Percentiles rank a stretch among this genome's conserved stretches.
phyloP scores from a whole-genome alignment of 2,329 filamentous ascomycete species.

The Colletotrichum navitas region DNA sequence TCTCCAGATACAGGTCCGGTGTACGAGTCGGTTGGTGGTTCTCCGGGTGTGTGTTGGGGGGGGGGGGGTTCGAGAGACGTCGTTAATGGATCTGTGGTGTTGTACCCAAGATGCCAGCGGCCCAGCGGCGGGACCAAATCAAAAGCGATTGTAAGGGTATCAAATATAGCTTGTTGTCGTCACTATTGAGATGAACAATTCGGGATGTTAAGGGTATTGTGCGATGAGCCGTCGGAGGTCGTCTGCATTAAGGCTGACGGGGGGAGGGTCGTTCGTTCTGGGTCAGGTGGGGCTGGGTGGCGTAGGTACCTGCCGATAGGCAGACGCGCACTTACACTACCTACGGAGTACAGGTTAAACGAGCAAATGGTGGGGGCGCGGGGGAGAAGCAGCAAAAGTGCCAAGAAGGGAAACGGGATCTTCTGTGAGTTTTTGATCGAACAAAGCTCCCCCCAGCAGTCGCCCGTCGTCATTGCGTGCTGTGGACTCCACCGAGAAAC shows the following conservation, averaged over 20 bases:
- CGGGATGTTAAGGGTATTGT: not conserved
- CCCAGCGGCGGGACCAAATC: not conserved
- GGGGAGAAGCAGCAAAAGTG: not conserved
- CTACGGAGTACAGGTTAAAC: not conserved
- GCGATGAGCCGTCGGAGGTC: not conserved
- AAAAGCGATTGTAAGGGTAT: not conserved
- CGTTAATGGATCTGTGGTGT: not conserved
- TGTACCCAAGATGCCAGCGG: not conserved
- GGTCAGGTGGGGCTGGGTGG: slow-evolving; percentile 18
- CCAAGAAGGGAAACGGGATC: not conserved
- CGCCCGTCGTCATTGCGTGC: slow-evolving; percentile 1
- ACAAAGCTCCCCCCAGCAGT: not conserved
- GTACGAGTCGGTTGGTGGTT: not conserved
- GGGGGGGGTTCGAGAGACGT: not conserved
- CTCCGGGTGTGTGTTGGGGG: not conserved
- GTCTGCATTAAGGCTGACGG: slow-evolving; percentile 25
- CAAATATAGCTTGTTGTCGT: not conserved
- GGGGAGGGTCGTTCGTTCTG: not conserved
- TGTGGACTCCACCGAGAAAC: slow-evolving; percentile 2
- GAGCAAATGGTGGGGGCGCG: slow-evolving; percentile 7
- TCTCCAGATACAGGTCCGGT: not conserved
- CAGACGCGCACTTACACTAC: not conserved
- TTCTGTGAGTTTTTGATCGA: slow-evolving; percentile 15
- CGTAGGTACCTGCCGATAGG: slow-evolving; percentile 3
- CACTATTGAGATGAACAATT: slow-evolving; percentile 15